Percentiles rank a stretch among this genome's conserved stretches.
These are phyloP conservation scores for Pythium scleroteichum DNA, from an alignment of 352 stramenopile species.

Conservation along the genomic window DNA sequence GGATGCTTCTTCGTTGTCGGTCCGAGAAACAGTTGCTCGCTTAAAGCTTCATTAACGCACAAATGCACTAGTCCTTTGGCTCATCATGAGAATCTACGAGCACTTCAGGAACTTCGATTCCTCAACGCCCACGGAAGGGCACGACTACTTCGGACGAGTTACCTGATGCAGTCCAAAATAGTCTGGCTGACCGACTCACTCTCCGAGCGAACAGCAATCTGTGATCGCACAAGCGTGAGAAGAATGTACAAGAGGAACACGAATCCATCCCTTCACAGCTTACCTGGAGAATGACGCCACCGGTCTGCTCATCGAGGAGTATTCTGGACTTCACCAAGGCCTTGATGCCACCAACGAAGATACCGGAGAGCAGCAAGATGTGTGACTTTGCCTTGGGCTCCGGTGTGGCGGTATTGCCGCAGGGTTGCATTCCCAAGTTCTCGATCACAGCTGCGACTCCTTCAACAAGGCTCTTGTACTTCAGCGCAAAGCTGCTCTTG, in stretches of 20 bases:
- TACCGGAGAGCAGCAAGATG: constrained; percentile 95
- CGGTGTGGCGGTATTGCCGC: constrained; percentile 92
- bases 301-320: constrained; percentile 85
- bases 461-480: constrained; percentile 97
- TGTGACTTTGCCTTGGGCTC: constrained; percentile 93
- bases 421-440: constrained; percentile 97
- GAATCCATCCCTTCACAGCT: constrained; percentile 6
- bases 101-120: constrained; percentile 2
- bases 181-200: constrained; percentile 93
- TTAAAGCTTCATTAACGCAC: constrained; percentile 25
- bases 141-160: constrained; percentile 27
- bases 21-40: constrained; percentile 62
- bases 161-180: constrained; percentile 97
- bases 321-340: constrained; percentile 97
- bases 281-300: constrained; percentile 92
- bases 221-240: constrained; percentile 9
- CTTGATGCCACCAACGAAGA: constrained; percentile 95
- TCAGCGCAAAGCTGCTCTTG: constrained; percentile 95
- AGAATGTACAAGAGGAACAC: too few species aligned
- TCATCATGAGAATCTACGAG: constrained; percentile 26
- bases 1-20: constrained; percentile 82
- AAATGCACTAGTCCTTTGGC: constrained; percentile 45
- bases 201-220: constrained; percentile 97
- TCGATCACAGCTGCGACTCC: constrained; percentile 94
- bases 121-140: background rate